Evolutionary conservation across 352 stramenopile genomes (phyloP), one percentile per base, ranked within the genome.

Genomic region (Phytophthora cajani): DNA sequence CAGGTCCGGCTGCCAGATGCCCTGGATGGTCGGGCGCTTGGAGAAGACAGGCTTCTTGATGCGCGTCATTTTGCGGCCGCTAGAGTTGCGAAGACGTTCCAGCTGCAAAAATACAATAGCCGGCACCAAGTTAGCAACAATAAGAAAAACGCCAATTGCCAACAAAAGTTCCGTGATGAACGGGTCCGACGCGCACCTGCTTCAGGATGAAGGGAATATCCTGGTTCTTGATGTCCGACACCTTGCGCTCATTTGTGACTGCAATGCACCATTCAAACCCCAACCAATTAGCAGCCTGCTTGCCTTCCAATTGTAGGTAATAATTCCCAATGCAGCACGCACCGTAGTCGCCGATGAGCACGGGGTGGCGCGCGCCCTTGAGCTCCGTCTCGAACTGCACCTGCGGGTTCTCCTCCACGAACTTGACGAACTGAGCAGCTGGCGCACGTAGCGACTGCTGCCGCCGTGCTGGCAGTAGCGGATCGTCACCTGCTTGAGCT

Each of bases 171-270:
- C 2, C 5, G 40, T 14, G 51, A 44, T 46, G 33, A 61, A 50
- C 32, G 50, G 3, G 2, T 12, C 55, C 23, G 9, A 60, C 42
- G 42, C 75, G 67, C 52, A 95, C 87, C 86, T 93, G 88, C 69
- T 79, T 83, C 73, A 96, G 66, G 47, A 96, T 89, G 55, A 93
- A 92, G 36, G 80, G 65, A 51, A 94, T 85, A 17, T 96, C 86
- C 78, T 95, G 80, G 82, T 96, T 96, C 84, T 96, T 96, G 40
- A 96, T 83, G 62, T 96, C 89, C 60, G 83, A 82, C 16, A 96
- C 89, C 75, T 96, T 96, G 52, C 74, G 84, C 65, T 92, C 65
- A 61, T 87, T 82, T 63, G 86, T 94, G 76, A 96, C 88, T 95
- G 50, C 23, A 64, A 67, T 27, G 57, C 55, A 59, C 10, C 46